Base-by-base conservation (phyloP, 148 eudicot genomes). In the Rhododendron simsii region DNA sequence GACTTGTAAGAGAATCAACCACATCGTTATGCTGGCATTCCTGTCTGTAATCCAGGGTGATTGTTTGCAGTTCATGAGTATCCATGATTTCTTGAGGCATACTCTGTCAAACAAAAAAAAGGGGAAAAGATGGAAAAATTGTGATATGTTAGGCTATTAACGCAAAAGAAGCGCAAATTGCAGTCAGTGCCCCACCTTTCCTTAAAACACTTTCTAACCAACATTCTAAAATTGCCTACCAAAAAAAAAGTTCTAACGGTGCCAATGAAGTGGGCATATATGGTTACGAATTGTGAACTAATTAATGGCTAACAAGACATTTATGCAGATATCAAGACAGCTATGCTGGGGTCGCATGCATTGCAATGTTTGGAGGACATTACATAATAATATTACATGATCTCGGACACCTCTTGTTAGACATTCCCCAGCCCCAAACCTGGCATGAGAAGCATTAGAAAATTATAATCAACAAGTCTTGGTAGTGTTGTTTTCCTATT, bases 1-100 rank as follows among this genome's bases (percentile, higher is more conserved):
- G 86, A 53, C 91, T 93, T 23, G 97, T 91, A 80, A 96, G 93
- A 30, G 98, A 96, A 90, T 96, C 98, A 55, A 96, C 98, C 2
- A 92, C 28, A 57, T 96, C 98, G 53, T 93, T 92, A 18, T 91
- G 98, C 84, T 95, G 98, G 89, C 98, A 96, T 91, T 96, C 99
- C 47, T 98, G 95, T 81, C 98, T 92, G 87, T 94, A 96, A 83
- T 96, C 99, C 81, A 96, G 89, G 33, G 98, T 95, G 55, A 96
- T 96, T 18, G 98, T 95, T 84, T 90, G 86, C 89, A 96, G 89
- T 88, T 96, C 98, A 73, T 96, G 96, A 74, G 94, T 94, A 65
- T 95, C 92, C 15, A 95, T 90, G 75, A 93, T 87, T 82, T 96
- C 95, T 88, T 92, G 94, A 76, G 99, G 99, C 81, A 92, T 88